Conservation (phyloP, 1,284 basidiomycete species). For the Vanrija sp. region DNA sequence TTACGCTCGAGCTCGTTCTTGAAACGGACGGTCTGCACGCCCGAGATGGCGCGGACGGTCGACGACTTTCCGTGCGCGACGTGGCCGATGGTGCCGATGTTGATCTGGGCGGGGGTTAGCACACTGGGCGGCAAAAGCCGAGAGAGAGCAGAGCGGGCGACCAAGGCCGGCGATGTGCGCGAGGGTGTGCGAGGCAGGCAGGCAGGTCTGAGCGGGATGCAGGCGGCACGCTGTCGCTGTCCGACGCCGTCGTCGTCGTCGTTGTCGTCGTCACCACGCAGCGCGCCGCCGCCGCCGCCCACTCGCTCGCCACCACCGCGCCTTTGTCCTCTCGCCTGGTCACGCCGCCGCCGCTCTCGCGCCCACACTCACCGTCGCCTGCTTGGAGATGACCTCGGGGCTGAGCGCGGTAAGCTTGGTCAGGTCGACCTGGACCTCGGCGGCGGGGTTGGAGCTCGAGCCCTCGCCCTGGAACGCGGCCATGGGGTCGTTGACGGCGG, state of each 20-base stretch:
- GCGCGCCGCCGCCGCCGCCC: too few species aligned
- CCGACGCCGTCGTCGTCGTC: too few species aligned
- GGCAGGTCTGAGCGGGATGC: too few species aligned
- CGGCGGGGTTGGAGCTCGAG: conserved; percentile 5
- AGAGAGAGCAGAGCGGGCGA: background rate
- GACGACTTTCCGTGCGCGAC: conserved; percentile 99
- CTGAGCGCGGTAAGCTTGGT: conserved; percentile 83
- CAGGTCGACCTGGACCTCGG: conserved; percentile 64
- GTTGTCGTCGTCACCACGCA: too few species aligned
- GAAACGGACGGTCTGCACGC: conserved; percentile 98
- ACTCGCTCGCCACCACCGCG: background rate
- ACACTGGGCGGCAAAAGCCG: background rate
- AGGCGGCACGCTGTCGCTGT: too few species aligned
- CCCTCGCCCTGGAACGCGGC: conserved; percentile 15
- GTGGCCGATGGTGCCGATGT: conserved; percentile 82
- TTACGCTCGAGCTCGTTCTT: conserved; percentile 98
- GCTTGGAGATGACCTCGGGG: conserved; percentile 95
- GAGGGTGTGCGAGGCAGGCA: background rate
- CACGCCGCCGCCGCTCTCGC: too few species aligned
- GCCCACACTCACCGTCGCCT: conserved; percentile 60
- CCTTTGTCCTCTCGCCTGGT: background rate
- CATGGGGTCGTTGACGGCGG: conserved; percentile 36
- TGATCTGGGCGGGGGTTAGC: conserved; percentile 35
- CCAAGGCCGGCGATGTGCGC: background rate
- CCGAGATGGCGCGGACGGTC: conserved; percentile 97